phyloP scores from a whole-genome alignment of 306 rosid genomes.

The Potentilla sterilis region DNA sequence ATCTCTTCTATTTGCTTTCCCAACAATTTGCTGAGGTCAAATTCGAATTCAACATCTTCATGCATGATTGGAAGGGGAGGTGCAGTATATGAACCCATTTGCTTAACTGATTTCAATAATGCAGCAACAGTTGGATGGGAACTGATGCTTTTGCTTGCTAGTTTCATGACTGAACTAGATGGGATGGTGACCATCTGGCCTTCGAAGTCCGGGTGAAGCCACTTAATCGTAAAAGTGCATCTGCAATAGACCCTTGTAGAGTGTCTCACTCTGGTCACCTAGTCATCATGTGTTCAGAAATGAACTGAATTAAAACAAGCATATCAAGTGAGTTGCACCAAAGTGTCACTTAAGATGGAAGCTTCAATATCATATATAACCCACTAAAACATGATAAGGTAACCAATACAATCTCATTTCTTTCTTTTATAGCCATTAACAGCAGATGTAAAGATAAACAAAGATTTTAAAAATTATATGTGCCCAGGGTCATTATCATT shows the following conservation, averaged over 20 bases:
- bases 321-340: not conserved
- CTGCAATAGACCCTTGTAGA: conserved; percentile 21
- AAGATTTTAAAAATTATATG: not conserved
- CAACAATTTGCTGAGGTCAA: conserved; percentile 15
- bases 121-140: conserved; percentile 19
- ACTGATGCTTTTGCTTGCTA: conserved; percentile 15
- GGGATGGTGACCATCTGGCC: conserved; percentile 11
- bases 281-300: conserved; percentile 5
- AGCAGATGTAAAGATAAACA: not conserved
- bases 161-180: conserved; percentile 28
- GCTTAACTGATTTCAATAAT: conserved; percentile 20
- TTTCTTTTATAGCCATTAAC: not conserved
- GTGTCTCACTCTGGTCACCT: conserved; percentile 24
- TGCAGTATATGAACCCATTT: conserved; percentile 3
- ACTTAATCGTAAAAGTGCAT: conserved; percentile 21
- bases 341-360: not conserved
- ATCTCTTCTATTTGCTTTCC: conserved; percentile 25
- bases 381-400: not conserved
- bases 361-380: not conserved
- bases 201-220: conserved; percentile 24
- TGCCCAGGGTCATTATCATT: not conserved
- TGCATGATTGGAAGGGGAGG: conserved; percentile 11
- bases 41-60: conserved; percentile 22
- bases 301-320: conserved; percentile 12
- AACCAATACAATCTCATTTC: not conserved